phyloP scores from a whole-genome alignment of 148 eudicot genomes.

The Persicaria tinctoria region DNA sequence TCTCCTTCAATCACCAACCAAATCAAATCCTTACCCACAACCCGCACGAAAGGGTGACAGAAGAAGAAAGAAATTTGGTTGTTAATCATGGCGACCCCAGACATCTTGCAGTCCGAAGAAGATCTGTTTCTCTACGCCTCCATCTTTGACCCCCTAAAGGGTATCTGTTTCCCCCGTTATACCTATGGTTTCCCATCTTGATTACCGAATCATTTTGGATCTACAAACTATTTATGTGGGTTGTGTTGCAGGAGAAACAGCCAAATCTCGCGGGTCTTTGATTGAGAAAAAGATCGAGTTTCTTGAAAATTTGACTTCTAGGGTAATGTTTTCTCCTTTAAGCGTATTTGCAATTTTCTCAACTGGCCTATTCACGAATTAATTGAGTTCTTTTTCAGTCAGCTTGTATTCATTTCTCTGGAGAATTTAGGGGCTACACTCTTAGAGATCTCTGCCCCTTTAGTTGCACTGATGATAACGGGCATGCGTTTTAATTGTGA shows the following conservation, averaged over 20 bases:
- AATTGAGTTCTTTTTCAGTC: neutral
- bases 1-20: too few relatives aligned
- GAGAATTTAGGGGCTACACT: neutral
- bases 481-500: neutral
- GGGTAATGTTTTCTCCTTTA: slow-evolving; percentile 26
- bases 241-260: slow-evolving; percentile 40
- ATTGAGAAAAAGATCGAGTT: slow-evolving; percentile 85
- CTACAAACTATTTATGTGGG: neutral
- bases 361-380: neutral
- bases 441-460: neutral
- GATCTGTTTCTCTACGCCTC: slow-evolving; percentile 46
- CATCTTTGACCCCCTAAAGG: slow-evolving; percentile 46
- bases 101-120: slow-evolving; percentile 38
- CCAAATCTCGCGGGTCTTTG: slow-evolving; percentile 46
- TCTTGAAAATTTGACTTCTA: slow-evolving; percentile 64
- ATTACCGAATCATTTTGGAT: neutral
- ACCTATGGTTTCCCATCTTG: neutral
- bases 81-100: slow-evolving; percentile 47
- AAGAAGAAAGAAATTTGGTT: neutral
- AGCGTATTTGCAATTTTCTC: neutral
- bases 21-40: too few relatives aligned
- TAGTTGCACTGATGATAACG: neutral
- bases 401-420: neutral
- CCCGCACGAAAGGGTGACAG: too few relatives aligned
- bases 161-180: slow-evolving; percentile 5